phyloP scores from a whole-genome alignment of 2,329 filamentous ascomycete species.

The Periconia macrospinosa region DNA sequence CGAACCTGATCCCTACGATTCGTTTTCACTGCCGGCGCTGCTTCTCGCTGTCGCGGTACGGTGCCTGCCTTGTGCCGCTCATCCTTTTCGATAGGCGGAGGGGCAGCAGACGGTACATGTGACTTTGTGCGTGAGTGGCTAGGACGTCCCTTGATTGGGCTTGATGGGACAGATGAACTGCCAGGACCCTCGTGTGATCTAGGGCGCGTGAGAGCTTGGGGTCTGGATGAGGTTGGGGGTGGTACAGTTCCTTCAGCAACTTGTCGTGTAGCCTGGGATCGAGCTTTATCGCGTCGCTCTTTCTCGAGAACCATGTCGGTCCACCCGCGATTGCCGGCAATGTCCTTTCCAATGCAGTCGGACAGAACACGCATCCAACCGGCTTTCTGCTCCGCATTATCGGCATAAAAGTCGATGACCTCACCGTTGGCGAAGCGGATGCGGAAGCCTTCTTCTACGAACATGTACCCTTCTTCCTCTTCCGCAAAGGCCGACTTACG shows the following conservation, averaged over 20 bases:
- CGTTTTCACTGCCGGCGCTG: conserved; percentile 8
- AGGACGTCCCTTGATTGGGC: conserved; percentile 26
- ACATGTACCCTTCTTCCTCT: conserved; percentile 99
- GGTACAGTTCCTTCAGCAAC: conserved; percentile 24
- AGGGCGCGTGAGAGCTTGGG: conserved; percentile 23
- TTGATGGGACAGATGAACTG: conserved; percentile 30
- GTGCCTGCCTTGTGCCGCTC: conserved; percentile 16
- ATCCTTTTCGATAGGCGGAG: conserved; percentile 38
- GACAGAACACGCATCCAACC: conserved; percentile 89
- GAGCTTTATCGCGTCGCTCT: conserved; percentile 42
- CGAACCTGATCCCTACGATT: conserved; percentile 43
- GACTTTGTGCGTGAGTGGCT: conserved; percentile 36
- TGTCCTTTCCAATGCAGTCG: conserved; percentile 66
- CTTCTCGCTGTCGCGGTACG: conserved; percentile 13
- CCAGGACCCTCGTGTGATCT: conserved; percentile 30
- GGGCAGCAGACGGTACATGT: conserved; percentile 18
- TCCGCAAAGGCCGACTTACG: conserved; percentile 95
- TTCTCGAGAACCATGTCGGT: conserved; percentile 61
- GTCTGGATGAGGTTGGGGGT: conserved; percentile 17
- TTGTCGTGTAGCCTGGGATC: conserved; percentile 21
- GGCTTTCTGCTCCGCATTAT: conserved; percentile 83
- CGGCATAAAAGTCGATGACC: conserved; percentile 97
- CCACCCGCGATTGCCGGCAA: conserved; percentile 57
- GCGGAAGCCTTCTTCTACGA: conserved; percentile 98
- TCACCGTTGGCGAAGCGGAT: conserved; percentile 98